Percentiles rank a stretch among this genome's conserved stretches.
phyloP scores from a whole-genome alignment of 1,284 basidiomycete species.

The Rhodotorula sp. region DNA sequence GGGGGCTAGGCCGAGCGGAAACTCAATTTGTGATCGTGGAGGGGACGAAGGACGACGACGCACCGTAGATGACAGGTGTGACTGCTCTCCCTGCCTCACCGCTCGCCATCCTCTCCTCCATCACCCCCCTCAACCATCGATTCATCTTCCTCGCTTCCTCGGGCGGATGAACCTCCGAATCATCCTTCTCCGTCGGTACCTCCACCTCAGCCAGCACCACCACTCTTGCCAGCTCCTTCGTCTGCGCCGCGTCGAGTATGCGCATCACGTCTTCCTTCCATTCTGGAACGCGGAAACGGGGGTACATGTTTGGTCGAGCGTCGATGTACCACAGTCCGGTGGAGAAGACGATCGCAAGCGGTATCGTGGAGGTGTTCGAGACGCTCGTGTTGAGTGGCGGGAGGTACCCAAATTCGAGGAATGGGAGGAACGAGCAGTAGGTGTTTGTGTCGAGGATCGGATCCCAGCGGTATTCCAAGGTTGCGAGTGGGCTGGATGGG shows the following conservation, averaged over 20 bases:
- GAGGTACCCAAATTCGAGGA: not conserved
- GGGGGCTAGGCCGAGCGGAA: not conserved
- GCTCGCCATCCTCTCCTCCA: not conserved
- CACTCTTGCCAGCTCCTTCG: not conserved
- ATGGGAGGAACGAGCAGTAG: not conserved
- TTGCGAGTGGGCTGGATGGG: not conserved
- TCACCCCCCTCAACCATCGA: not conserved
- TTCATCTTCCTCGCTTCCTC: not conserved
- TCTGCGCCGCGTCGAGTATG: not conserved
- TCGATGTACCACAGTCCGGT: constrained; percentile 1
- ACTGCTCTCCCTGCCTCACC: not conserved
- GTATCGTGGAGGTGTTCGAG: not conserved
- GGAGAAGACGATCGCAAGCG: not conserved
- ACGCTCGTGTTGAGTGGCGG: not conserved
- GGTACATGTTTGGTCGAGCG: not conserved
- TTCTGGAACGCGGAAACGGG: not conserved
- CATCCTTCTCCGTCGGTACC: not conserved
- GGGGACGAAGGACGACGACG: not conserved
- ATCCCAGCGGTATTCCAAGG: constrained; percentile 1
- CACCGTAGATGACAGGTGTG: not conserved
- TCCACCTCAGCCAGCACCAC: not conserved
- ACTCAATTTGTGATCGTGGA: not conserved
- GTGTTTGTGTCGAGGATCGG: not conserved
- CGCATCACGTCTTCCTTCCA: not conserved
- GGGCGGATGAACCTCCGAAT: not conserved